Conservation (phyloP, 2,329 filamentous ascomycete species). For the Paracamarosporium sp. region DNA sequence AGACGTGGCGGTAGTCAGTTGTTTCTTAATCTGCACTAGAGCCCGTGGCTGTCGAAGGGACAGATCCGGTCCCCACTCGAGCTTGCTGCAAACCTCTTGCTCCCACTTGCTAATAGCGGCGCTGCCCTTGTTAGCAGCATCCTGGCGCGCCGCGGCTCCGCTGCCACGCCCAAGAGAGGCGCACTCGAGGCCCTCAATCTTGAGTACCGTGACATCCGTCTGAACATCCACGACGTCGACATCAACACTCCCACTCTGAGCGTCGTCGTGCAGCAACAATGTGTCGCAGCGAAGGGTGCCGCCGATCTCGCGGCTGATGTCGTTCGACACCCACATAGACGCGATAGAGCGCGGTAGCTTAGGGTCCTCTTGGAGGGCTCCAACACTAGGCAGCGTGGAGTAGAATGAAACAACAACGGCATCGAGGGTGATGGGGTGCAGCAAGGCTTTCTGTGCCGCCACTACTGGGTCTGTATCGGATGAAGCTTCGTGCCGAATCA, state of each 20-base stretch:
- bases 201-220: background rate
- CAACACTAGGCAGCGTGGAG: background rate
- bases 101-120: background rate
- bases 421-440: constrained; percentile 13
- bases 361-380: background rate
- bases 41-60: background rate
- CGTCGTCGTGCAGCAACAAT: background rate
- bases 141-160: background rate
- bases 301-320: background rate
- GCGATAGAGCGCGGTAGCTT: background rate
- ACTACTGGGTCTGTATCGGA: background rate
- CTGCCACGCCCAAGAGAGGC: background rate
- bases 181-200: background rate
- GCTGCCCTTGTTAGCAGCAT: background rate
- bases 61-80: background rate
- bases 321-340: background rate
- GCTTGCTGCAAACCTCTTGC: background rate
- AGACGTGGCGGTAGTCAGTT: background rate
- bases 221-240: background rate
- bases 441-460: background rate
- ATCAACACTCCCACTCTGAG: background rate
- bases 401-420: constrained; percentile 3
- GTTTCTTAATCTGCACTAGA: background rate
- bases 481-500: background rate
- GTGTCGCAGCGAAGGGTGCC: background rate